Evolutionary conservation across 768 basidiomycete genomes (phyloP), one percentile per base, ranked within the genome.

Genomic region (Calocybe gangraenosa): DNA sequence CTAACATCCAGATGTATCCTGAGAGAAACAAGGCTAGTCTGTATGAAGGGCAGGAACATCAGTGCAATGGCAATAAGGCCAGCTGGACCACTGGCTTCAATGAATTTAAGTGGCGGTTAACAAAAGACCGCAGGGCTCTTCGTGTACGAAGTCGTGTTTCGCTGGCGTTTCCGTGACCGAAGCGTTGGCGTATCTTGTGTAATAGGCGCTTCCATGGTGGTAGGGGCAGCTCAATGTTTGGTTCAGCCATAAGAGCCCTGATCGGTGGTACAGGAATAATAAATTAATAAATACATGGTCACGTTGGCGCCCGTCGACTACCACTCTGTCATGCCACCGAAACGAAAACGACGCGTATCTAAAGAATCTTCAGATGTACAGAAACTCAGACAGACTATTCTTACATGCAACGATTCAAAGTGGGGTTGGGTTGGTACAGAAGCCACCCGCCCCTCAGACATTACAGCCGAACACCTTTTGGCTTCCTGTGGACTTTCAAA

Each of bases 351-450:
- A 58, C 80, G 71, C 61, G 57, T 63, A 45, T 73, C 74, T 14
- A 63, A 75, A 74, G 54, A 85, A 82, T 18, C 71, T 84, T 30
- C 68, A 37, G 69, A 82, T 21, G 84, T 82, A 17, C 78, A 86
- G 65, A 69, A 70, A 18, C 72, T 87, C 53, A 82, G 81, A 54
- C 76, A 81, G 40, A 66, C 70, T 46, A 73, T 72, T 43, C 69
- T 80, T 13, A 63, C 73, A n/a, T 65, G 67, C 20, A 65, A 65
- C 33, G 64, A 64, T 33, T 61, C 69, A 44, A 70, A 76, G n/a
- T 92, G 91, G 91, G 75, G 74, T 40, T 94, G 91, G 91, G 84
- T 90, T 40, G 81, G 76, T 40, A 75, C 81, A 35, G 81, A 84
- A 55, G 82, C 81, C 40, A 64, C 64, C 14, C 64, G 73, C 42